Conservation (phyloP, 83 land plant species). For the Picea abies region DNA sequence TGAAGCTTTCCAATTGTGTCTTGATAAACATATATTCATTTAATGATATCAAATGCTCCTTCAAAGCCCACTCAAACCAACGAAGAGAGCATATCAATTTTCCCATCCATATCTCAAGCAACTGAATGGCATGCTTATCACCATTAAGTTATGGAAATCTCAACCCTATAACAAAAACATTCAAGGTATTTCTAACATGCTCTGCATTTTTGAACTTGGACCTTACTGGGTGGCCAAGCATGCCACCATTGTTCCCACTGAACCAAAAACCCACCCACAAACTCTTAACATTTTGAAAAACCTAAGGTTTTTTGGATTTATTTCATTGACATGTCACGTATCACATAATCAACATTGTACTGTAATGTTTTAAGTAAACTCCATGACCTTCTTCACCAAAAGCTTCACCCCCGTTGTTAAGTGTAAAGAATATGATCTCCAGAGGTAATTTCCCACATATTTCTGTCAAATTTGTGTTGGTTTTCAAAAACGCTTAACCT, state of each 20-base stretch:
- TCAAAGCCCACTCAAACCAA: constrained; percentile 55
- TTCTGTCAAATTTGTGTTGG: background rate
- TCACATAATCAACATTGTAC: no score
- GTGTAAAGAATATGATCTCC: background rate
- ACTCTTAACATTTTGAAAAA: no score
- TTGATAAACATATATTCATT: constrained; percentile 18
- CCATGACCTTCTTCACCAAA: no score
- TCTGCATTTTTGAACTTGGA: background rate
- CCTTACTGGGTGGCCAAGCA: no score
- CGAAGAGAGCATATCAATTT: constrained; percentile 25
- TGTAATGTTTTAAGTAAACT: no score
- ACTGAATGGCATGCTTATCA: constrained; percentile 9
- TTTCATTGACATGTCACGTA: no score
- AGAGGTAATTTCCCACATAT: background rate
- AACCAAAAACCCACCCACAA: no score
- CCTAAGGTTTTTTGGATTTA: no score
- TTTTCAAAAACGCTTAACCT: background rate
- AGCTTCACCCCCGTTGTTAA: no score
- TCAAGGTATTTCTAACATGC: constrained; percentile 7
- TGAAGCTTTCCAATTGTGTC: background rate
- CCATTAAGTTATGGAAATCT: background rate
- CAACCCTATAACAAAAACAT: constrained; percentile 22
- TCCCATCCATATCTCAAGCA: constrained; percentile 27
- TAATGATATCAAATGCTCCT: constrained; percentile 19
- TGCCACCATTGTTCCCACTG: no score